Percentiles rank a stretch among this genome's conserved stretches.
Evolutionary conservation across 371 early-diverging fungal genomes (phyloP).

Genomic region (Gilbertella persicaria): DNA sequence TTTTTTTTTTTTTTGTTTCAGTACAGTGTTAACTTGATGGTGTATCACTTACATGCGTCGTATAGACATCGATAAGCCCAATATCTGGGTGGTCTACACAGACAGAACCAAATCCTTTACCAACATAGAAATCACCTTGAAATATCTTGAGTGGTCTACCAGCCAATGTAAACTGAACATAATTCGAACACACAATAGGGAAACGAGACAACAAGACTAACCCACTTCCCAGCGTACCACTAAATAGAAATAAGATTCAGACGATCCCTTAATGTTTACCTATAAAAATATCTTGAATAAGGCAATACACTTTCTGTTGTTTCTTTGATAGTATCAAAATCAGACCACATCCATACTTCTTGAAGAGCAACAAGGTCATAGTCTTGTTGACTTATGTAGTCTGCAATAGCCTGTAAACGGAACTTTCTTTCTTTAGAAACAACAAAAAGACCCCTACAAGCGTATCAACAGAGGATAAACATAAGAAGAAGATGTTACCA

Average conservation of each 20-base stretch:
- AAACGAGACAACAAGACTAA: constrained; percentile 54
- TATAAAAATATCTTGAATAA: constrained; percentile 49
- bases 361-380: constrained; percentile 66
- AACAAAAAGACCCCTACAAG: constrained; percentile 55
- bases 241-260: constrained; percentile 12
- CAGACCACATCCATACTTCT: constrained; percentile 62
- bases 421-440: constrained; percentile 51
- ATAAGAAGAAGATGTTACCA: constrained; percentile 46
- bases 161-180: constrained; percentile 53
- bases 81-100: constrained; percentile 55
- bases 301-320: constrained; percentile 36
- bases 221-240: constrained; percentile 64
- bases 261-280: constrained; percentile 25
- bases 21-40: not conserved
- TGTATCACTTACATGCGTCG: constrained; percentile 61
- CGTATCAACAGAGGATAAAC: not conserved
- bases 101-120: constrained; percentile 58
- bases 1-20: not conserved
- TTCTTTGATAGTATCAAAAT: constrained; percentile 47
- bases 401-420: constrained; percentile 58
- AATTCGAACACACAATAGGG: constrained; percentile 49
- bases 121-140: constrained; percentile 67
- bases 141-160: constrained; percentile 58
- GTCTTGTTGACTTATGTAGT: constrained; percentile 32
- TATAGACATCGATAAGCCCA: constrained; percentile 63